Evolutionary conservation across 106 monocot genomes (phyloP), one percentile per base, ranked within the genome.

Genomic region (Dendrobium officinale): DNA sequence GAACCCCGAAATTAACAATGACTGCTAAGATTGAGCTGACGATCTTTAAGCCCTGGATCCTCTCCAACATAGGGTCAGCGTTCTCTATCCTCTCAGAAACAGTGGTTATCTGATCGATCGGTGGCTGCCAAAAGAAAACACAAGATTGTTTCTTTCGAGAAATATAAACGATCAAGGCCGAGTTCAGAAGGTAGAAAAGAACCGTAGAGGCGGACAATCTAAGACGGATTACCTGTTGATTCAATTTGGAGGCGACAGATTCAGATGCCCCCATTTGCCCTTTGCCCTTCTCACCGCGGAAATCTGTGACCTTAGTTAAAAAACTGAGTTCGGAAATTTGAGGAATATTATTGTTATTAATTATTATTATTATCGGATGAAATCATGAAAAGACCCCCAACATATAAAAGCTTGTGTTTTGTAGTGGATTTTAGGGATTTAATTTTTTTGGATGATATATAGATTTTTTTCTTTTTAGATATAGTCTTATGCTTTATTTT

Each of bases 81-180:
- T 81, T 89, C 77, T 90, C 89, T 67, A 83, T 74, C 78, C 85
- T 79, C 77, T 94, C 85, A 49, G 92, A 92, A 68, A 98, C 88
- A 40, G 86, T 88, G 82, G 94, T 94, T 82, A 98, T 94, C 84
- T 86, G 89, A 80, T 94, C 94, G 77, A 83, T 58, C 51, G 80
- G 78, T 81, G 73, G 45, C 55, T 42, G 33, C 48, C 9, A 61
- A 79, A 54, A 31, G 37, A 47, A 31, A 33, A 33, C 42, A 10
- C 15, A 26, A 58, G 37, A 27, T 73, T 40, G 43, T 66, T 42
- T 78, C 45, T 51, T 70, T 66, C 77, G 11, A 43, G 40, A 18
- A 59, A 48, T 27, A 19, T 17, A 11, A 26, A 42, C 31, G 22
- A 61, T 16, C 31, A 18, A 41, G 15, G 42, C 76, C 6, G 10